Base-by-base conservation (phyloP, 2,329 filamentous ascomycete genomes). In the Alternaria triticimaculans region DNA sequence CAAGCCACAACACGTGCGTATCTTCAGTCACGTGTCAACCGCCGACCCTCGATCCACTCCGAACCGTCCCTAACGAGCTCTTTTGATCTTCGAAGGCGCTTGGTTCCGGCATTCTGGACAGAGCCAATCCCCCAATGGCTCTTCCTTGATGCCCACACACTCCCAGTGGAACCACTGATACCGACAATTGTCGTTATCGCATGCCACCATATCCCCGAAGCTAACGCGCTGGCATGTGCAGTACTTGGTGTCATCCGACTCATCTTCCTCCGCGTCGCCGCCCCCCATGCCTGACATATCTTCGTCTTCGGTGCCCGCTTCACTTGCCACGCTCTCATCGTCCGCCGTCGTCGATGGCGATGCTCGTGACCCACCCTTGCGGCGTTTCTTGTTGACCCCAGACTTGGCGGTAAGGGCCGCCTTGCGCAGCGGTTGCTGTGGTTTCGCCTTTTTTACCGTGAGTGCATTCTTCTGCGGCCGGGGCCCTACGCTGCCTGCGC, bases 81-180 rank as follows among this genome's bases (percentile, higher is more conserved):
- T 75, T 72, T 80, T 81, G 69, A 82, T 81, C 73, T 82, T 81
- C 61, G 70, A 75, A 53, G 74, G 63, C 28, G 80, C 79, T 71
- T 82, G 78, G 66, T 75, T 78, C 63, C 72, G 73, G 69, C 77
- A 77, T 61, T 80, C 74, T 6, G 83, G 82, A 75, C 84, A 86
- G 43, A 86, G 76, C 84, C 84, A 86, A 65, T 85, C 82, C 14
- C 83, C 84, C 59, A 80, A 76, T 5, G 84, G 84, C 74, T 85
- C 83, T 70, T 82, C 80, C 65, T 83, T 83, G 65, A 86, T 80
- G 26, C 82, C 82, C 54, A 85, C 83, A 65, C 84, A 86, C 63
- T 81, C 89, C 91, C 92, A 96, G 81, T 96, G 92, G 79, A 96
- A 96, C 92, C 92, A 96, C 81, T 96, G 92, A 75, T 88, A 92